Percentiles rank a stretch among this genome's conserved stretches.
Evolutionary conservation across 1,284 basidiomycete species (phyloP).

Genomic region (Gastroboletus turbinatus): DNA sequence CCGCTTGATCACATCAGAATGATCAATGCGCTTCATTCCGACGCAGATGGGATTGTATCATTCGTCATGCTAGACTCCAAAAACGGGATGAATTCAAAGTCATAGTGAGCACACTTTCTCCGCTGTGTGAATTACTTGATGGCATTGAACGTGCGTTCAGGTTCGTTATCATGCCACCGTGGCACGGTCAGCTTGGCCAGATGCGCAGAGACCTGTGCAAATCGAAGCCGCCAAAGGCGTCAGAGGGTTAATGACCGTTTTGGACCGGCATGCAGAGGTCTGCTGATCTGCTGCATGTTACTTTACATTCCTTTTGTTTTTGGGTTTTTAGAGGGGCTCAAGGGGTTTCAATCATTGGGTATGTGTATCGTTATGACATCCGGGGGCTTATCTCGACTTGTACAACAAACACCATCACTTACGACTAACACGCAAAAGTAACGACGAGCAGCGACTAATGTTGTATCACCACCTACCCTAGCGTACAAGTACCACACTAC

Average conservation of each 20-base stretch:
- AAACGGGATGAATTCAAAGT: constrained; percentile 36
- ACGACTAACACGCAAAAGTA: constrained; percentile 14
- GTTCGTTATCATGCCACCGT: constrained; percentile 36
- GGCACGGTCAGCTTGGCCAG: constrained; percentile 35
- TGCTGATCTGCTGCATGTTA: constrained; percentile 18
- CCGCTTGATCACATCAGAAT: constrained; percentile 17
- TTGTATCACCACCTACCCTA: constrained; percentile 34
- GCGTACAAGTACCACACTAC: constrained; percentile 17
- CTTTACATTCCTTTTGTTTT: constrained; percentile 1
- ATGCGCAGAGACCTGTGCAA: constrained; percentile 36
- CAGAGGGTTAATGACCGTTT: constrained; percentile 36
- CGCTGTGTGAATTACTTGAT: constrained; percentile 6
- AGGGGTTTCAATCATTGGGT: constrained; percentile 18
- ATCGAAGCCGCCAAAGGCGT: constrained; percentile 37
- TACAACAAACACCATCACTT: constrained; percentile 17
- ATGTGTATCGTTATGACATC: constrained; percentile 27
- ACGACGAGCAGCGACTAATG: constrained; percentile 25
- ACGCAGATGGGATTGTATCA: constrained; percentile 37
- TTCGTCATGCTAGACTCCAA: constrained; percentile 31
- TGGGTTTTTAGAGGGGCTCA: constrained; percentile 14
- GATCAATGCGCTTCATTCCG: constrained; percentile 17
- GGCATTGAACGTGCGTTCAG: constrained; percentile 21
- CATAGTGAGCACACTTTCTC: constrained; percentile 22
- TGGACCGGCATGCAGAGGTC: constrained; percentile 32
- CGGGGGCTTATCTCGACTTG: constrained; percentile 11